A percentile compares a stretch with the other conserved stretches of the same genome.
These are phyloP conservation scores for Asterochloris erici DNA, from an alignment of 139 green algal genomes.

Conservation along the genomic window DNA sequence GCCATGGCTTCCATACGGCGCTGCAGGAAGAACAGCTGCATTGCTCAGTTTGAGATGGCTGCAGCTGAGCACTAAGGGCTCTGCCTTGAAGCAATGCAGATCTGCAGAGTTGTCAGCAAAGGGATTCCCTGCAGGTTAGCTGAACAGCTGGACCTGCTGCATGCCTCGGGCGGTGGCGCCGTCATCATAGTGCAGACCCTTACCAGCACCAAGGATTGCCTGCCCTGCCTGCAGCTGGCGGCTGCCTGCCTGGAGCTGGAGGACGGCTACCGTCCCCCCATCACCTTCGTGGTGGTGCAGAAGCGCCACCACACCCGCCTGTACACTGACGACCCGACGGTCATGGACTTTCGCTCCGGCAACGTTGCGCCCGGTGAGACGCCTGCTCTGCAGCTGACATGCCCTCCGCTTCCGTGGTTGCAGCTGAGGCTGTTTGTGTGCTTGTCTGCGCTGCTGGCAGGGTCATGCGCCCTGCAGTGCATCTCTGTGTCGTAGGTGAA, in stretches of 20 bases:
- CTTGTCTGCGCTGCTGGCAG: background rate
- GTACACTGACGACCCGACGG: conserved; percentile 32
- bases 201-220: background rate
- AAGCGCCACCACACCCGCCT: conserved; percentile 63
- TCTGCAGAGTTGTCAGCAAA: background rate
- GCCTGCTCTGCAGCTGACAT: background rate
- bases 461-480: too few species aligned
- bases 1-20: too few species aligned
- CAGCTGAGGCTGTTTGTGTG: background rate
- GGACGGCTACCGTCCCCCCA: conserved; percentile 47
- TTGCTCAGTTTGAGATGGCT: background rate
- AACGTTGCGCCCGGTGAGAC: conserved; percentile 34
- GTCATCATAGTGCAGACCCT: background rate
- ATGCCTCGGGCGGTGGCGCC: background rate
- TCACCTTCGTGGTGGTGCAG: conserved; percentile 83
- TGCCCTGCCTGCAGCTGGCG: background rate
- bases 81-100: background rate
- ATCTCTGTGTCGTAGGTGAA: too few species aligned
- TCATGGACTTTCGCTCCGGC: conserved; percentile 27
- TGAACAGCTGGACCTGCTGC: background rate
- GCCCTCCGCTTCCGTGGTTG: too few species aligned
- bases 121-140: background rate
- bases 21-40: too few species aligned
- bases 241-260: conserved; percentile 22
- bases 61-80: background rate